Conservation (phyloP, 352 stramenopile species). For the Globisporangium camurandrum region DNA sequence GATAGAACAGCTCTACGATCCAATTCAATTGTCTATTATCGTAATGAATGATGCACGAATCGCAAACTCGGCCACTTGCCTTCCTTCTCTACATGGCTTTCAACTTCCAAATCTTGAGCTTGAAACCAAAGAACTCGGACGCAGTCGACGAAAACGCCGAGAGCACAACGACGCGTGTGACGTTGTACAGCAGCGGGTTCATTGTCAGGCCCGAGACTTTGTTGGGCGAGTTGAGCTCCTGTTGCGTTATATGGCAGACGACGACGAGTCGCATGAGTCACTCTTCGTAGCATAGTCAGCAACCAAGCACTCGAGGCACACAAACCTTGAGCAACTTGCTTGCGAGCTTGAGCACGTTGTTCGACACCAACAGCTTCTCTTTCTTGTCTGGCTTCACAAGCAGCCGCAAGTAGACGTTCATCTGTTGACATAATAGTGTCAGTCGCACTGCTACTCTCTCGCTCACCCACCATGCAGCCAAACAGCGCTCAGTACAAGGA, state of each 20-base stretch:
- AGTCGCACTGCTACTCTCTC: too few relatives aligned
- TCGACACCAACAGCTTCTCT: conserved; percentile 84
- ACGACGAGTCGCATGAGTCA: background rate
- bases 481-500: background rate
- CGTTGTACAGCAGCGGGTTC: conserved; percentile 87
- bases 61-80: too few relatives aligned
- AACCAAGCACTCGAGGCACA: too few relatives aligned
- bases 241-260: too few relatives aligned
- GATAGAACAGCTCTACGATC: too few relatives aligned
- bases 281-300: too few relatives aligned
- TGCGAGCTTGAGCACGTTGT: conserved; percentile 88
- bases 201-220: conserved; percentile 88
- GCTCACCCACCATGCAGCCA: background rate
- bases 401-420: conserved; percentile 84
- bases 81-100: conserved; percentile 58
- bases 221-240: conserved; percentile 87
- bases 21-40: too few relatives aligned
- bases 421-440: too few relatives aligned
- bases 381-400: conserved; percentile 84
- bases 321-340: conserved; percentile 89
- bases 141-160: conserved; percentile 85
- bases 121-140: conserved; percentile 89
- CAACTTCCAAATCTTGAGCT: conserved; percentile 88
- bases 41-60: too few relatives aligned
- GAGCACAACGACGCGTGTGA: conserved; percentile 84